A percentile compares a stretch with the other conserved stretches of the same genome.
These are phyloP conservation scores for Selenicereus undatus DNA, from an alignment of 148 eudicot genomes.

Conservation along the genomic window DNA sequence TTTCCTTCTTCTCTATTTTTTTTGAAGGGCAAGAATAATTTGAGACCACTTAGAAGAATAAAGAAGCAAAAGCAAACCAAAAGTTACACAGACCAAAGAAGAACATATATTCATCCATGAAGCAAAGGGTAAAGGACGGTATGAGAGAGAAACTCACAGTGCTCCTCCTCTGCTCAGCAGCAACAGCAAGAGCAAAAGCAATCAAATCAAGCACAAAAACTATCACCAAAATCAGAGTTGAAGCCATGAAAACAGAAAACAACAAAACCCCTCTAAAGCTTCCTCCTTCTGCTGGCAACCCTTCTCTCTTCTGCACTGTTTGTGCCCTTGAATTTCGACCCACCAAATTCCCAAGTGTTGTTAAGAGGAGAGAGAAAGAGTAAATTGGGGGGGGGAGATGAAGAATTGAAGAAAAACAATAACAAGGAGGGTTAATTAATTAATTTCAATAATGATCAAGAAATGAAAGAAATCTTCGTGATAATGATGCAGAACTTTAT, in stretches of 20 bases:
- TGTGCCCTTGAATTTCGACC: background rate
- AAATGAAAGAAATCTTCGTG: background rate
- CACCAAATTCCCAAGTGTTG: background rate
- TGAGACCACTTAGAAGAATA: background rate
- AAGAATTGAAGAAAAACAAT: background rate
- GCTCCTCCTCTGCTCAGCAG: slow-evolving; percentile 67
- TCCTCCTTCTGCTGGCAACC: background rate
- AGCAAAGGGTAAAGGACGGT: background rate
- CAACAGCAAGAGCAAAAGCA: slow-evolving; percentile 78
- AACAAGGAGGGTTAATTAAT: background rate
- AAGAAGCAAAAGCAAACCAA: background rate
- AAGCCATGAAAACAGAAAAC: slow-evolving; percentile 40
- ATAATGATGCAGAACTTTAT: background rate
- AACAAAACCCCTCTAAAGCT: background rate
- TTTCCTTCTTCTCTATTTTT: background rate
- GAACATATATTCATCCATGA: background rate
- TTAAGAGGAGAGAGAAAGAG: background rate
- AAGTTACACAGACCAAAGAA: background rate
- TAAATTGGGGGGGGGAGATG: background rate
- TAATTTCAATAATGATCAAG: background rate
- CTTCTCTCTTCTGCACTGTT: background rate
- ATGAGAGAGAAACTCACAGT: slow-evolving; percentile 36
- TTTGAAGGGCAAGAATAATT: background rate
- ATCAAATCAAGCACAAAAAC: slow-evolving; percentile 61
- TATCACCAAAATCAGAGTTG: slow-evolving; percentile 42